Percentiles rank a stretch among this genome's conserved stretches.
These are phyloP conservation scores for Lithohypha guttulata DNA, from an alignment of 2,329 filamentous ascomycete genomes.

Conservation along the genomic window DNA sequence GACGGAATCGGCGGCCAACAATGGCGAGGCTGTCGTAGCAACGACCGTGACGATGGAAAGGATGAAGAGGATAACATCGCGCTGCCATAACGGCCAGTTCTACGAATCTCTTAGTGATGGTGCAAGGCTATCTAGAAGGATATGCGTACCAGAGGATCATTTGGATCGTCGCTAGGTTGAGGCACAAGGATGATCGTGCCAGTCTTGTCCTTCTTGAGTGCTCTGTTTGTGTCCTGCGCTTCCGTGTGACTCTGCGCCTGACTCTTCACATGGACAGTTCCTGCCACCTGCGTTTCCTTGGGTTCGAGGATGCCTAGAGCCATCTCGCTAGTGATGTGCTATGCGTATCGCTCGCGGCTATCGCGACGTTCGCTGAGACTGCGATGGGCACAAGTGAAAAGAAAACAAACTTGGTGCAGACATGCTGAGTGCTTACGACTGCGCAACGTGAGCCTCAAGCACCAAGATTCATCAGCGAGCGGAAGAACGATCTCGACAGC, in stretches of 20 bases:
- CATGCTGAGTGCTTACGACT: too few species aligned
- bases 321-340: too few species aligned
- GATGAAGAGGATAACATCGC: slow-evolving; percentile 67
- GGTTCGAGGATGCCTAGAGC: slow-evolving; percentile 21
- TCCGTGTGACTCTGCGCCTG: slow-evolving; percentile 16
- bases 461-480: too few species aligned
- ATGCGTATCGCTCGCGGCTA: too few species aligned
- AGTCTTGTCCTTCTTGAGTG: slow-evolving; percentile 61
- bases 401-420: too few species aligned
- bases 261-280: slow-evolving; percentile 21
- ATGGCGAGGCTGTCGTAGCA: slow-evolving; percentile 70
- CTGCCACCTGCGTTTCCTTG: slow-evolving; percentile 17
- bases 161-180: slow-evolving; percentile 81
- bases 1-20: slow-evolving; percentile 80
- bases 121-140: slow-evolving; percentile 17
- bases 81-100: slow-evolving; percentile 80
- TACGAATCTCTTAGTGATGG: slow-evolving; percentile 25
- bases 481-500: too few species aligned
- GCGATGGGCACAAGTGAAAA: too few species aligned
- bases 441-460: too few species aligned
- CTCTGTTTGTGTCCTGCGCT: slow-evolving; percentile 25
- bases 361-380: background rate
- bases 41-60: slow-evolving; percentile 74
- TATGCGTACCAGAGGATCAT: slow-evolving; percentile 63
- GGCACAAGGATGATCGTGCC: slow-evolving; percentile 75